A percentile compares a stretch with the other conserved stretches of the same genome.
phyloP scores from a whole-genome alignment of 2,329 filamentous ascomycete genomes.

The Colletotrichum filicis region DNA sequence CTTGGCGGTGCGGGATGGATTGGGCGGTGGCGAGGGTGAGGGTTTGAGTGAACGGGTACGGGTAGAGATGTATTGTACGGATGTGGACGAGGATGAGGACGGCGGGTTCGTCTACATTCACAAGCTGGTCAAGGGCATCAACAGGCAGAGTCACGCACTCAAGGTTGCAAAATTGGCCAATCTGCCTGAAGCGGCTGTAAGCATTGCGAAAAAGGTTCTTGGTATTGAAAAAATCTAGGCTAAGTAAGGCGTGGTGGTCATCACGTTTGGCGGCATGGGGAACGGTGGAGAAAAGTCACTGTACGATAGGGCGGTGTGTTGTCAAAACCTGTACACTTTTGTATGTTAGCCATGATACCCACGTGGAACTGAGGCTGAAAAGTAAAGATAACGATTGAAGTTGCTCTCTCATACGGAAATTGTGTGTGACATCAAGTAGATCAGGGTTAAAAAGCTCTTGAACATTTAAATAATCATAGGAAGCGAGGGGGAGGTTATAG shows the following conservation, averaged over 20 bases:
- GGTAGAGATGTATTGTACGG: slow-evolving; percentile 87
- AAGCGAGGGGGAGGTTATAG: slow-evolving; percentile 37
- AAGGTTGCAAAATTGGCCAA: slow-evolving; percentile 94
- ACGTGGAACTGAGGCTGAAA: slow-evolving; percentile 34
- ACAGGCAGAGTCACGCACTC: slow-evolving; percentile 87
- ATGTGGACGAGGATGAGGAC: slow-evolving; percentile 78
- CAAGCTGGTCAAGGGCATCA: slow-evolving; percentile 82
- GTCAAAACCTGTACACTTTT: slow-evolving; percentile 26
- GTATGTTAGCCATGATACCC: slow-evolving; percentile 53
- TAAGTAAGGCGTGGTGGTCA: neutral
- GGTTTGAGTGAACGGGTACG: slow-evolving; percentile 39
- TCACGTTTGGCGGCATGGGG: neutral
- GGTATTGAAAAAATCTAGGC: slow-evolving; percentile 23
- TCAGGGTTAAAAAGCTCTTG: slow-evolving; percentile 79
- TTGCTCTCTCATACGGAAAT: slow-evolving; percentile 66
- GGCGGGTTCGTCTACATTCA: slow-evolving; percentile 89
- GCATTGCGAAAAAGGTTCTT: slow-evolving; percentile 72
- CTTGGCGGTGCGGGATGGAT: slow-evolving; percentile 68
- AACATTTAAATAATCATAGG: slow-evolving; percentile 67
- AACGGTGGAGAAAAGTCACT: slow-evolving; percentile 22
- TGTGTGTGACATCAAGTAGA: slow-evolving; percentile 67
- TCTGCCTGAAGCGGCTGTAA: slow-evolving; percentile 77
- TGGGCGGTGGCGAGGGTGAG: slow-evolving; percentile 47
- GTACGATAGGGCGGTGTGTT: slow-evolving; percentile 6
- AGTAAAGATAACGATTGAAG: slow-evolving; percentile 36